A percentile compares a stretch with the other conserved stretches of the same genome.
Evolutionary conservation across 2,329 filamentous ascomycete species (phyloP).

Genomic region (Penicillium vulpinum): DNA sequence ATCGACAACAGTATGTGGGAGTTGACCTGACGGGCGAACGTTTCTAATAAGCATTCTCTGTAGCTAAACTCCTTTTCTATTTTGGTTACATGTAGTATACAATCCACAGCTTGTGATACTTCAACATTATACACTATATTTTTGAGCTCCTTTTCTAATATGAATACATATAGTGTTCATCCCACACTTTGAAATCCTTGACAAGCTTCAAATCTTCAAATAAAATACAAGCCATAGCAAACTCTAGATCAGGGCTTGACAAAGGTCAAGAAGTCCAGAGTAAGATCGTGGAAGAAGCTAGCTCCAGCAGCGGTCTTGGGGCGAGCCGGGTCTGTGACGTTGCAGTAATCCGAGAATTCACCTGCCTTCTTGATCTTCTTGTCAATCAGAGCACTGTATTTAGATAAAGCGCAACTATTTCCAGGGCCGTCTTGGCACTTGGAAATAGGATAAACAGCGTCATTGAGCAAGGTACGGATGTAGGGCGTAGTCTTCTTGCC

Average conservation of each 20-base stretch:
- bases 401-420: conserved; percentile 51
- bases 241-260: conserved; percentile 26
- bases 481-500: conserved; percentile 23
- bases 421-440: conserved; percentile 59
- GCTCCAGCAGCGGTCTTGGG: conserved; percentile 21
- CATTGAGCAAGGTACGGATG: conserved; percentile 61
- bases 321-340: conserved; percentile 22
- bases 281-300: conserved; percentile 34
- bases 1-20: too few relatives aligned
- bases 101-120: too few relatives aligned
- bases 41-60: too few relatives aligned
- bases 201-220: too few relatives aligned
- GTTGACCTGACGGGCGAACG: too few relatives aligned
- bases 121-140: too few relatives aligned
- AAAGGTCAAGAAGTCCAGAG: conserved; percentile 28
- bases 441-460: conserved; percentile 61
- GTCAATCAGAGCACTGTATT: conserved; percentile 49
- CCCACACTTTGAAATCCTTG: too few relatives aligned
- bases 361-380: conserved; percentile 52
- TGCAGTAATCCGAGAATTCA: conserved; percentile 44
- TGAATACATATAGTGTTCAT: too few relatives aligned
- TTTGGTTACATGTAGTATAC: too few relatives aligned
- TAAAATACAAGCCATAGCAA: too few relatives aligned
- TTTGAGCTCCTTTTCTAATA: too few relatives aligned
- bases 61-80: too few relatives aligned